Conservation (phyloP, 106 monocot species). For the Narthecium ossifragum region DNA sequence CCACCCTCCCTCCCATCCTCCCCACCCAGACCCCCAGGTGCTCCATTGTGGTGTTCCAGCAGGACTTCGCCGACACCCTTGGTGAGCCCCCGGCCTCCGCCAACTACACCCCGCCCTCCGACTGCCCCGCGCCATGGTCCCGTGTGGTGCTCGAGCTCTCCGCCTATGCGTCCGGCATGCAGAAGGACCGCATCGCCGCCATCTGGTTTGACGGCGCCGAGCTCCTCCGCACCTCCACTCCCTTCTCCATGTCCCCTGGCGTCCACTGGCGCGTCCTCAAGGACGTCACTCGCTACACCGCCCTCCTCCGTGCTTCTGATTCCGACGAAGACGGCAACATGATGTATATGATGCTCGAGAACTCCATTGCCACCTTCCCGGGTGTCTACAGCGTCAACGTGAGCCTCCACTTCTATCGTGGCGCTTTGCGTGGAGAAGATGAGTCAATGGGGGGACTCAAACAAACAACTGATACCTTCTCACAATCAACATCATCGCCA, state of each 20-base stretch:
- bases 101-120: conserved; percentile 4
- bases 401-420: conserved; percentile 10
- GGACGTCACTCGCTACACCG: conserved; percentile 26
- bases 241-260: conserved; percentile 5
- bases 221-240: conserved; percentile 16
- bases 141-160: background rate
- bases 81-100: conserved; percentile 2
- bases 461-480: background rate
- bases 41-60: conserved; percentile 4
- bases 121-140: conserved; percentile 5
- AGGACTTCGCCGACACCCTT: conserved; percentile 3
- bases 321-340: background rate
- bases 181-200: conserved; percentile 5
- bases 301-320: conserved; percentile 1
- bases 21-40: conserved; percentile 15
- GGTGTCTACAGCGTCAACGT: conserved; percentile 15
- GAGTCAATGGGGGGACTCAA: no score
- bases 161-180: background rate
- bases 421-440: background rate
- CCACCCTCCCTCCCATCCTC: conserved; percentile 16
- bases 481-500: no score
- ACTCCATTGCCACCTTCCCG: conserved; percentile 1
- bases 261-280: conserved; percentile 11
- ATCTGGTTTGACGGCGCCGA: conserved; percentile 11
- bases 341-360: conserved; percentile 16